A percentile compares a stretch with the other conserved stretches of the same genome.
Conservation (phyloP, 2,329 filamentous ascomycete genomes). For the Ambrosiella beaveri region DNA sequence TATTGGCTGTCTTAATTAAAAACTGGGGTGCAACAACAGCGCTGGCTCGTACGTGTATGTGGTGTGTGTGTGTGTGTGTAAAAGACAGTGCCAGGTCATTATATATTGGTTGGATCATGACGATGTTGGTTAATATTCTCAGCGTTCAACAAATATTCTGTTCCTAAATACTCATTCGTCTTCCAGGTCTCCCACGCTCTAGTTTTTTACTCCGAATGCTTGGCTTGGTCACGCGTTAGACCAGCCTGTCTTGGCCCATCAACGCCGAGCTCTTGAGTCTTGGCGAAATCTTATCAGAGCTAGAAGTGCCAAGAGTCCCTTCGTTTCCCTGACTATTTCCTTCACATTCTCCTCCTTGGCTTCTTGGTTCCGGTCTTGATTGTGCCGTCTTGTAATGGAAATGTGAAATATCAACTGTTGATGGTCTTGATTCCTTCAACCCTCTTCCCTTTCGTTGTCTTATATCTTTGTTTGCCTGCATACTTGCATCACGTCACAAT, state of each 20-base stretch:
- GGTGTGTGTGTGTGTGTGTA: too few species aligned
- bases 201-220: constrained; percentile 1
- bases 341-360: neutral
- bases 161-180: too few species aligned
- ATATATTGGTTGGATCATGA: too few species aligned
- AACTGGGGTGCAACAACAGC: too few species aligned
- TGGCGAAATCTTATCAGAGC: constrained; percentile 12
- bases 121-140: too few species aligned
- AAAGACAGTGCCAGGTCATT: too few species aligned
- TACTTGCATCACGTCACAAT: neutral
- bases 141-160: too few species aligned
- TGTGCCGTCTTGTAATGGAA: constrained; percentile 1
- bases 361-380: neutral
- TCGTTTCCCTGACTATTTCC: neutral
- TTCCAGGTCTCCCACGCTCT: too few species aligned
- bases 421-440: neutral
- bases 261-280: constrained; percentile 12
- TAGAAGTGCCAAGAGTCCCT: constrained; percentile 10
- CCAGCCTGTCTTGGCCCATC: constrained; percentile 10
- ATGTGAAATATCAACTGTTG: neutral
- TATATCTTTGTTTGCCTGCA: neutral
- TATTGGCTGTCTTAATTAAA: too few species aligned
- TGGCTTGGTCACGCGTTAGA: constrained; percentile 10
- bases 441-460: neutral
- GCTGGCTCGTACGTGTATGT: too few species aligned